Conservation (phyloP, 768 basidiomycete species). For the Cubamyces lactineus region DNA sequence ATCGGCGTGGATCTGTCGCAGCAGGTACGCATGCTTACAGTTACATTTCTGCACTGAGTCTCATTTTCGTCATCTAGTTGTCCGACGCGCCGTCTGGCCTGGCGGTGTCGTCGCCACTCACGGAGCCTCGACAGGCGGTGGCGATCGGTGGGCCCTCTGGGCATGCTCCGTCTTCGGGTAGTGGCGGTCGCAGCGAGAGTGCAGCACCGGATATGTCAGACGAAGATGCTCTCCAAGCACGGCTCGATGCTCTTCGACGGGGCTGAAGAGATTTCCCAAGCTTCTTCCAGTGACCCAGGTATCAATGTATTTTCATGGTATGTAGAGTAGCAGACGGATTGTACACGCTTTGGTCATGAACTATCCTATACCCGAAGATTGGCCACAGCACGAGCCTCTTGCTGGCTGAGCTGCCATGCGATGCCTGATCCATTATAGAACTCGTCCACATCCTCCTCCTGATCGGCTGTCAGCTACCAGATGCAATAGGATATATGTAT, state of each 20-base stretch:
- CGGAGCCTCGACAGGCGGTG: conserved; percentile 74
- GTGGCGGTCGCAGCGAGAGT: conserved; percentile 42
- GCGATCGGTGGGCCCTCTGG: conserved; percentile 76
- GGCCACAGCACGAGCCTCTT: conserved; percentile 75
- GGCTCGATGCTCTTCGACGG: conserved; percentile 86
- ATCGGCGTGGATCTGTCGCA: conserved; percentile 93
- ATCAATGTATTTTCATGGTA: conserved; percentile 8
- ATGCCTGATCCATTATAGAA: conserved; percentile 95
- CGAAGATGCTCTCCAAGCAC: conserved; percentile 92
- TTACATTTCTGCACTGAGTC: conserved; percentile 4
- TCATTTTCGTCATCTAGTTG: conserved; percentile 51
- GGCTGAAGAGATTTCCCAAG: conserved; percentile 44
- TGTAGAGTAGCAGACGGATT: conserved; percentile 12
- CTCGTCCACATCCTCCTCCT: conserved; percentile 95
- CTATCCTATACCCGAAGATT: conserved; percentile 50
- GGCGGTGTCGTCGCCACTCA: conserved; percentile 59
- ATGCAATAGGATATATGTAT: not conserved
- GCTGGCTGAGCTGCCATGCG: conserved; percentile 78
- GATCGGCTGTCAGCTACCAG: conserved; percentile 20
- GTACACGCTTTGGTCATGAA: not conserved
- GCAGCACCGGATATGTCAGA: conserved; percentile 58
- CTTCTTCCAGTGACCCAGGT: not conserved
- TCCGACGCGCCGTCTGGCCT: conserved; percentile 82
- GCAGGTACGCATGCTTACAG: conserved; percentile 50
- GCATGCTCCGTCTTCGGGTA: conserved; percentile 39